Evolutionary conservation across 2,329 filamentous ascomycete species (phyloP).

Genomic region (Cladophialophora psammophila): DNA sequence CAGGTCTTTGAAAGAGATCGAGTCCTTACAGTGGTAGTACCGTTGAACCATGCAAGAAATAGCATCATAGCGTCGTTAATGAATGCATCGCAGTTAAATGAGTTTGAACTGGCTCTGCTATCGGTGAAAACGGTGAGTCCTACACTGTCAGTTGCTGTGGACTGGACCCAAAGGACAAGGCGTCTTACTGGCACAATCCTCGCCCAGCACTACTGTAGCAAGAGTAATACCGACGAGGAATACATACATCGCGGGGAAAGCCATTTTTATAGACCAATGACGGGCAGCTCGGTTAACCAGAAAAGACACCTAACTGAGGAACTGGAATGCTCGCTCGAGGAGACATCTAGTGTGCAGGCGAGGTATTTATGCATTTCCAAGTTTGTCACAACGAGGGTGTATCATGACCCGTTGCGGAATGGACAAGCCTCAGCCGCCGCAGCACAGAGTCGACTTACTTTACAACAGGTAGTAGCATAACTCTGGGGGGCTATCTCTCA

Average conservation of each 20-base stretch:
- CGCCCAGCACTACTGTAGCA: conserved; percentile 2
- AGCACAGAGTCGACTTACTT: not conserved
- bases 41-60: conserved; percentile 27
- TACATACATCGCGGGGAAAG: not conserved
- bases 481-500: not conserved
- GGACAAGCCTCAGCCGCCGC: not conserved
- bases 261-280: not conserved
- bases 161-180: not conserved
- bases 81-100: conserved; percentile 15
- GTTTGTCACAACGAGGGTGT: not conserved
- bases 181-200: conserved; percentile 13
- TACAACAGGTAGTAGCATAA: not conserved
- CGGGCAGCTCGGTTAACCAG: not conserved
- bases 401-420: not conserved
- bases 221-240: not conserved
- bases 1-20: not conserved
- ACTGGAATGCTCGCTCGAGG: not conserved
- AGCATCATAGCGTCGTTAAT: conserved; percentile 15
- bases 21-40: conserved; percentile 10
- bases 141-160: not conserved
- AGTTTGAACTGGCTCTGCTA: conserved; percentile 11
- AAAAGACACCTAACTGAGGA: not conserved
- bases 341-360: not conserved
- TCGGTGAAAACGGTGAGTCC: conserved; percentile 16
- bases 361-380: not conserved